phyloP scores from a whole-genome alignment of 768 basidiomycete species.

The Lactarius psammicola region DNA sequence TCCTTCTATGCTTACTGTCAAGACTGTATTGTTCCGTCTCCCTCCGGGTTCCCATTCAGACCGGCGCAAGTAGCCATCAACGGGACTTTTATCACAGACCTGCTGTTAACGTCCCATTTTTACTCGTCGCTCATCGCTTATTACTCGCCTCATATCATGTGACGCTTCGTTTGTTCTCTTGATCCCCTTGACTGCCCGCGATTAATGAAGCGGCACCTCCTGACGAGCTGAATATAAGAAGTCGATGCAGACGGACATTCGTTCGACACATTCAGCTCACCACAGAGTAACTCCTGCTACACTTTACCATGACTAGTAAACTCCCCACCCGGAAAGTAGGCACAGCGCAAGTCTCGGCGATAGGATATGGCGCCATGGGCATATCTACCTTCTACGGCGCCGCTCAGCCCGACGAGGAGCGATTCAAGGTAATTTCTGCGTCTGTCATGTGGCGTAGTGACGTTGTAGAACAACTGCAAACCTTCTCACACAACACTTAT shows the following conservation, averaged over 20 bases:
- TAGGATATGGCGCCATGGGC: slow-evolving; percentile 65
- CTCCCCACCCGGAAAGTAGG: slow-evolving; percentile 48
- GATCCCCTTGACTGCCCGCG: not conserved
- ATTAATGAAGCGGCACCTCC: not conserved
- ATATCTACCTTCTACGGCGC: slow-evolving; percentile 50
- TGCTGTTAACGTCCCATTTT: not conserved
- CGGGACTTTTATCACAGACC: not conserved
- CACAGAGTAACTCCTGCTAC: not conserved
- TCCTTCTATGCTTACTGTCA: not conserved
- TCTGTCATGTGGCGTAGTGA: not conserved
- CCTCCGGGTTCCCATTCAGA: not conserved
- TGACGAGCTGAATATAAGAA: not conserved
- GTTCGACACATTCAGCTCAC: not conserved
- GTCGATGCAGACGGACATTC: not conserved
- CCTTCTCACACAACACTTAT: not conserved
- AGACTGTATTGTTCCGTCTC: not conserved
- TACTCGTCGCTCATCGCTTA: too few relatives aligned
- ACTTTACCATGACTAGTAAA: slow-evolving; percentile 7
- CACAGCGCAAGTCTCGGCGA: slow-evolving; percentile 44
- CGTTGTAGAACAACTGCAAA: not conserved
- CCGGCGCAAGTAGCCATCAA: not conserved
- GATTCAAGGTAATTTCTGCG: slow-evolving; percentile 42
- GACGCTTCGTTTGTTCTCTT: not conserved
- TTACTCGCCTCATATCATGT: too few relatives aligned
- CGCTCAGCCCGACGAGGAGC: slow-evolving; percentile 51